Percentiles rank a stretch among this genome's conserved stretches.
phyloP scores from a whole-genome alignment of 177 flowering plant species.

The Vitis hybrid region DNA sequence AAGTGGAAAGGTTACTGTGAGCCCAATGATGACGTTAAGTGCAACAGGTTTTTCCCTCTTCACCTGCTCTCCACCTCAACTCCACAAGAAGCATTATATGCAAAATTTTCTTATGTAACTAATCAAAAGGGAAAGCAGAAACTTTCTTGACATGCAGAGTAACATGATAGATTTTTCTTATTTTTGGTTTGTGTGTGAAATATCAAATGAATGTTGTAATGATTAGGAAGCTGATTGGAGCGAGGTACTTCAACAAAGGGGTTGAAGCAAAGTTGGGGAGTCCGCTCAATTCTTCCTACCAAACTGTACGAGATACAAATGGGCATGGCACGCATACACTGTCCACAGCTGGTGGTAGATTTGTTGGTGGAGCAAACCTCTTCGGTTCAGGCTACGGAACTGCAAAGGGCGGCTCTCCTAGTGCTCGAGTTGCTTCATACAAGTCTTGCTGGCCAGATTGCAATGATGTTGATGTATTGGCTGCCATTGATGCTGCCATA shows the following conservation, averaged over 20 bases:
- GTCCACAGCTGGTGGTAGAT: constrained; percentile 35
- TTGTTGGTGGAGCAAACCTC: constrained; percentile 21
- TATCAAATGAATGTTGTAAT: too few species aligned
- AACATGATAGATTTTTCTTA: too few species aligned
- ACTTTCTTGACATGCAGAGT: too few species aligned
- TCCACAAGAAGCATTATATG: too few species aligned
- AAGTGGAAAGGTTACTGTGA: too few species aligned
- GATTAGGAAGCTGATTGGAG: constrained; percentile 30
- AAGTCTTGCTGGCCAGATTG: constrained; percentile 28
- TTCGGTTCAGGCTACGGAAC: constrained; percentile 19
- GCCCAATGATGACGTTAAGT: too few species aligned
- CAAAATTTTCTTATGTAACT: too few species aligned
- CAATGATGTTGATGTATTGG: constrained; percentile 24
- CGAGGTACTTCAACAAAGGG: constrained; percentile 20
- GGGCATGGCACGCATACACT: constrained; percentile 38
- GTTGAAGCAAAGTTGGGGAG: neutral
- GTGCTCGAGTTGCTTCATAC: constrained; percentile 33
- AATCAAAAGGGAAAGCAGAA: too few species aligned
- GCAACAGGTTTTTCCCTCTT: too few species aligned
- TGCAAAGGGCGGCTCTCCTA: constrained; percentile 36
- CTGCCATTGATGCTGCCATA: constrained; percentile 29
- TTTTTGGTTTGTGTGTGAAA: too few species aligned
- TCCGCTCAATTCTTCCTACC: neutral
- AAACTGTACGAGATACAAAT: constrained; percentile 17
- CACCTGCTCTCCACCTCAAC: too few species aligned